Evolutionary conservation across 768 basidiomycete genomes (phyloP), one percentile per base, ranked within the genome.

Genomic region (Boletellus sp.): DNA sequence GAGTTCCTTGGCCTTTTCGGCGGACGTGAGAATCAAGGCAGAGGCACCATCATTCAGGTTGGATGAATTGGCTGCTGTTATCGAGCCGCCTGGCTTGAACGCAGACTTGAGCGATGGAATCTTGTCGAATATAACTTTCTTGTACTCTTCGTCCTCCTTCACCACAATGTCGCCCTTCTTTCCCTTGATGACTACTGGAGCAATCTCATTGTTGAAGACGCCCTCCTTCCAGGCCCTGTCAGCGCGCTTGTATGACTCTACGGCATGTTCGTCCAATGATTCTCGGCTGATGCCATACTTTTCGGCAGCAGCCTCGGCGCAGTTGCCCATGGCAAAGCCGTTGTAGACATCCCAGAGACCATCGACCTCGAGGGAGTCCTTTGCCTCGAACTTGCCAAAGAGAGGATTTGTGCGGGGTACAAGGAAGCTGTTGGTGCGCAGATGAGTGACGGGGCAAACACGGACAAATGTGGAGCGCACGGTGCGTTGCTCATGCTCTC

Each of bases 401-500:
- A 72, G 65, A 7, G 90, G 89, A 65, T 87, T 90, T 46, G 83
- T 78, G 38, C 91, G 87, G 38, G 90, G 87, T 41, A 90, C 65
- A 26, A 91, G 80, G 80, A 90, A 93, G 28, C 90, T 90, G 52
- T 52, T 16, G 1, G 33, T 13, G 16, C 8, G 42, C 2, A 41
- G 22, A 48, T 54, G 26, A 49, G 53, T 33, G 39, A 19, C 6
- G 32, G 48, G 46, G 40, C 31, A 12, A n/a, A 53, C 34, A 32
- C 44, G 6, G 51, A 38, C 22, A 37, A 15, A 47, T 7, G 34
- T 36, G 43, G 43, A 5, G 83, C 95, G 64, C 66, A 97, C 94
- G 96, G 96, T 43, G 94, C 93, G 60, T 97, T 90, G 68, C 90
- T 94, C 96, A 99, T 99, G 74, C 90, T 94, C 75, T 99, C 96